Conservation (phyloP, 129 eudicot species). For the Flaveria bidentis region DNA sequence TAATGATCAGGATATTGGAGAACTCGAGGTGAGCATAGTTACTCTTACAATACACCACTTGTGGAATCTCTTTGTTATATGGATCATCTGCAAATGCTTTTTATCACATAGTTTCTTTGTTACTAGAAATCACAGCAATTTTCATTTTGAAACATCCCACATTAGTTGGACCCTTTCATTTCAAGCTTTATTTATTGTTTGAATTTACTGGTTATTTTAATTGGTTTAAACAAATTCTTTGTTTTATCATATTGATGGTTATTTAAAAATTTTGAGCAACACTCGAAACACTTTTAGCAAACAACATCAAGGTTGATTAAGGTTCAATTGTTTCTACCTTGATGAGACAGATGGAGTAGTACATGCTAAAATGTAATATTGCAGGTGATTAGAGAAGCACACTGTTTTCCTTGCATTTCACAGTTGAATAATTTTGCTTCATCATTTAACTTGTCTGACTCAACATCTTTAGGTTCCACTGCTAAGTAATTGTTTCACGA, state of each 20-base stretch:
- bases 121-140: background rate
- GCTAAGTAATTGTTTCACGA: background rate
- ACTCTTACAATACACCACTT: background rate
- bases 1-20: constrained; percentile 74
- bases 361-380: background rate
- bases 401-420: background rate
- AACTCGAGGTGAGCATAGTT: constrained; percentile 69
- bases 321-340: background rate
- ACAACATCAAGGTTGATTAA: too few species aligned
- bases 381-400: background rate
- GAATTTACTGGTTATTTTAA: background rate
- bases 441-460: background rate
- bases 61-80: background rate
- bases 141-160: background rate
- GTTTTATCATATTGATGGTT: background rate
- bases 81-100: background rate
- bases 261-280: background rate
- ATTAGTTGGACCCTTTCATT: background rate
- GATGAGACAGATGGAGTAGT: background rate
- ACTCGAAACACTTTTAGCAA: background rate
- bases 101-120: background rate
- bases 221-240: background rate
- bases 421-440: background rate
- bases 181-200: background rate
- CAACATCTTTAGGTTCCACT: background rate